These are phyloP conservation scores for Termitomyces bulborhizus DNA, from an alignment of 768 basidiomycete genomes.

Conservation along the genomic window DNA sequence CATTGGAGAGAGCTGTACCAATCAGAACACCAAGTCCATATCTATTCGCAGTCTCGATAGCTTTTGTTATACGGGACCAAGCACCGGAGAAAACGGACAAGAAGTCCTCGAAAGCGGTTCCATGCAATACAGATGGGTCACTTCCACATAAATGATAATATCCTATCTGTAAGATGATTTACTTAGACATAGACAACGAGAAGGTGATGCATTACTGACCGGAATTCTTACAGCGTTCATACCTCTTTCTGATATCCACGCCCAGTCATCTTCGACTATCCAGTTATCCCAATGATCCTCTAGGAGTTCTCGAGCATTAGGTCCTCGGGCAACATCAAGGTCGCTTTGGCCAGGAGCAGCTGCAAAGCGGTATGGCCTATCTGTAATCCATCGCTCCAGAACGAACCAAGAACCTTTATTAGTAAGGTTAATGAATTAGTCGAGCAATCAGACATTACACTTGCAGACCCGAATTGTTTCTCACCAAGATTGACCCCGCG, in stretches of 20 bases:
- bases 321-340: constrained; percentile 60
- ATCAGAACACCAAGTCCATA: constrained; percentile 70
- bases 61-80: constrained; percentile 56
- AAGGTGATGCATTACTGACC: constrained; percentile 32
- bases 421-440: neutral
- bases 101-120: constrained; percentile 59
- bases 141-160: constrained; percentile 64
- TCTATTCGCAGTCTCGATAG: constrained; percentile 50
- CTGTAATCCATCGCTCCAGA: constrained; percentile 71
- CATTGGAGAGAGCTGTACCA: constrained; percentile 30
- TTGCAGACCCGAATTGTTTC: constrained; percentile 11
- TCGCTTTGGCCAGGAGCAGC: constrained; percentile 55
- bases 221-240: constrained; percentile 58
- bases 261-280: constrained; percentile 60
- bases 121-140: constrained; percentile 50
- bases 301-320: constrained; percentile 36
- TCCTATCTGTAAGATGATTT: constrained; percentile 44
- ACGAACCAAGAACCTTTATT: constrained; percentile 69
- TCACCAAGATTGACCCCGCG: constrained; percentile 79
- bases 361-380: constrained; percentile 50
- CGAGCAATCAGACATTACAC: neutral
- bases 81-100: constrained; percentile 52
- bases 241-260: constrained; percentile 49
- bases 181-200: neutral
- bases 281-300: constrained; percentile 75